Conservation (phyloP, 306 rosid species). For the Pueraria montana region DNA sequence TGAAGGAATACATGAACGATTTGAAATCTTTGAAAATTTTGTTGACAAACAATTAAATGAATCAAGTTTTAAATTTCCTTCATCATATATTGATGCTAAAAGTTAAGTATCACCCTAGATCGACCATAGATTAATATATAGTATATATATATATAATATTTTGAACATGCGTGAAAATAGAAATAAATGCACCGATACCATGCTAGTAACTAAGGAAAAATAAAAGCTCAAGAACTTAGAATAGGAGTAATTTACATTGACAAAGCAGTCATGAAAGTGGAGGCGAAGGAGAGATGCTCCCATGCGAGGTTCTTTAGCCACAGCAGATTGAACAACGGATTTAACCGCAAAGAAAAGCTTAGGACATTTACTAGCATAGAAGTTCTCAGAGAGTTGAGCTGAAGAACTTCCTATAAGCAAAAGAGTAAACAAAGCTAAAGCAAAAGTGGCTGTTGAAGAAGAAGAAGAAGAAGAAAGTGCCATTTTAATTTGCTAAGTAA, state of each 20-base stretch:
- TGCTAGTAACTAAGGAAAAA: neutral
- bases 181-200: no score
- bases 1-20: neutral
- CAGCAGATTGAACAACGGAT: conserved; percentile 63
- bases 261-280: conserved; percentile 88
- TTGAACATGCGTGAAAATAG: no score
- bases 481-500: conserved; percentile 41
- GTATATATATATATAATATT: neutral
- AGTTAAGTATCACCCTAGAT: no score
- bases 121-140: no score
- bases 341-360: conserved; percentile 48
- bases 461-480: conserved; percentile 47
- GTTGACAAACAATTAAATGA: no score
- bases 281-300: conserved; percentile 89
- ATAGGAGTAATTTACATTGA: conserved; percentile 62
- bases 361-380: conserved; percentile 70
- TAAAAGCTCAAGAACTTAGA: neutral
- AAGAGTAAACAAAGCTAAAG: conserved; percentile 47
- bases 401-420: conserved; percentile 52
- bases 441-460: neutral
- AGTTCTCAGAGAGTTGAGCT: conserved; percentile 62
- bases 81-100: no score
- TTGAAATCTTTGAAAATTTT: no score
- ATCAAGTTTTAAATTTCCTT: no score
- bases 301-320: conserved; percentile 66